Conservation (phyloP, 2,329 filamentous ascomycete species). For the Dactylonectria estremocensis region DNA sequence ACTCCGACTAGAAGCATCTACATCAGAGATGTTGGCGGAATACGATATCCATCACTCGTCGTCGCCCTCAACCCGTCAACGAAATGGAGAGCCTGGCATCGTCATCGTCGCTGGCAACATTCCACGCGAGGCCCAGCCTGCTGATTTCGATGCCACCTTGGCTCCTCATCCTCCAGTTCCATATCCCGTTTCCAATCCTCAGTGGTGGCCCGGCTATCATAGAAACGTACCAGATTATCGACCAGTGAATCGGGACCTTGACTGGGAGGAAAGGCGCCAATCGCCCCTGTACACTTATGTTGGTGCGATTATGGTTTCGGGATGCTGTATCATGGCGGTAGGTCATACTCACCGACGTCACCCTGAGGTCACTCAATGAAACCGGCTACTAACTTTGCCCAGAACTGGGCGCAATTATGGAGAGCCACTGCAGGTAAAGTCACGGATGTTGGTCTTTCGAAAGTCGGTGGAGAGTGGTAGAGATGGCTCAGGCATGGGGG, state of each 20-base stretch:
- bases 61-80: background rate
- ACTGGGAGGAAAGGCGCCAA: background rate
- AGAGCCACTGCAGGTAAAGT: background rate
- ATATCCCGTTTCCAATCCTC: slow-evolving; percentile 7
- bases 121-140: slow-evolving; percentile 1
- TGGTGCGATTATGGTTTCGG: slow-evolving; percentile 4
- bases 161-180: slow-evolving; percentile 2
- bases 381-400: background rate
- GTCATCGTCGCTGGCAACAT: slow-evolving; percentile 5
- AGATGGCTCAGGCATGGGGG: no score
- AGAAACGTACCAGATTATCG: slow-evolving; percentile 13
- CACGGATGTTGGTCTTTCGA: slow-evolving; percentile 8
- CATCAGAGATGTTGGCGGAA: background rate
- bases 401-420: slow-evolving; percentile 7
- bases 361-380: no score
- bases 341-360: background rate
- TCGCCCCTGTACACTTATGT: slow-evolving; percentile 1
- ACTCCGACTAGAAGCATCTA: background rate
- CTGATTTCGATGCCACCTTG: slow-evolving; percentile 5
- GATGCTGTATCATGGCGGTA: slow-evolving; percentile 11
- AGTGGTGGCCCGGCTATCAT: background rate
- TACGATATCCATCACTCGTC: slow-evolving; percentile 11
- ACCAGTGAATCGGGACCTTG: slow-evolving; percentile 9
- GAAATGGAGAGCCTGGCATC: background rate
- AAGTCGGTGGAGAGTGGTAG: slow-evolving; percentile 12